Evolutionary conservation across 208 protist genomes (phyloP), one percentile per base, ranked within the genome.

Genomic region (Acanthamoeba lugdunensis): DNA sequence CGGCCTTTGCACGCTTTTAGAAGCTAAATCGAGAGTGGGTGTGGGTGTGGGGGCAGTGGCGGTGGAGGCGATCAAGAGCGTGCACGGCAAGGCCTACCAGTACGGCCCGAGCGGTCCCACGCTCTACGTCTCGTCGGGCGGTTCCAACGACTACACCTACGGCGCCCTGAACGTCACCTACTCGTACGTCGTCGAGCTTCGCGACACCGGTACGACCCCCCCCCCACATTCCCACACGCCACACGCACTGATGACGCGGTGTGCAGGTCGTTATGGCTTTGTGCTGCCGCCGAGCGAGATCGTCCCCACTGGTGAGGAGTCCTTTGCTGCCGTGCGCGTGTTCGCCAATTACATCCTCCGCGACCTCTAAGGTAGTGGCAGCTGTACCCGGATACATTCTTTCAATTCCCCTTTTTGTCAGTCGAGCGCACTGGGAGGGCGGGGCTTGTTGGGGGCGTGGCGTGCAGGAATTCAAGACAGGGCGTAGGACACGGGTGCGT

Each of bases 101-200:
- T 45, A 45, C 8, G 73, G 73, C 30, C 28, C 28, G 16, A 50
- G 9, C 73, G 73, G 21, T 45, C 18, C 23, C 45, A 25, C 30
- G n/a, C 30, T 81, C 41, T 30, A 94, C 73, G 28, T 52, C 21
- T 14, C 94, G 33, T 82, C 84, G 23, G 94, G 94, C 61, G 41
- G 50, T 1, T 71, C 94, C 52, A 28, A 33, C 33, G 94, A 95
- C 69, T 95, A 81, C 75, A 90, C 85, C 79, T 95, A 94, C 63
- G 82, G 48, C 73, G 56, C 8, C 7, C 25, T 54, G 18, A 88
- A 79, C 48, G 37, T 9, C 48, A 52, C 54, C 65, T 90, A 37
- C 30, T 50, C 54, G 30, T 93, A 75, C 33, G 87, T 79, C 28
- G 54, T 95, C 23, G 94, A 95, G 93, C 82, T 93, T 2, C 73